A percentile compares a stretch with the other conserved stretches of the same genome.
phyloP scores from a whole-genome alignment of 495 filamentous ascomycete species.

The Penicillium salamii region DNA sequence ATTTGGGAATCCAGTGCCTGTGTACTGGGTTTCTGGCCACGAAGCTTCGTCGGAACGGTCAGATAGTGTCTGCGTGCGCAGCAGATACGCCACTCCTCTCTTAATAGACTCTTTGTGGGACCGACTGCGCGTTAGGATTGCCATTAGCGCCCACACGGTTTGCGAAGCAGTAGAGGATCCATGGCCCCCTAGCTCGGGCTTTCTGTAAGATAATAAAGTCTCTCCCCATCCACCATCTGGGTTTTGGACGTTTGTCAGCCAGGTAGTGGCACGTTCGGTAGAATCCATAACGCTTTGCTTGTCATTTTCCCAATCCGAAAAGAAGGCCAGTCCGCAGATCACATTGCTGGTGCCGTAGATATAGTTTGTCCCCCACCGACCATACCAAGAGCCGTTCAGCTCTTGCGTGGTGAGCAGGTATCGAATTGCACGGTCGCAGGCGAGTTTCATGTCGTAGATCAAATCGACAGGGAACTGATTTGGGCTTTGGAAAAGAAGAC shows the following conservation, averaged over 20 bases:
- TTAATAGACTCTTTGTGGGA: conserved; percentile 5
- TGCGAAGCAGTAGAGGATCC: conserved; percentile 23
- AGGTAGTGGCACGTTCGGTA: conserved; percentile 14
- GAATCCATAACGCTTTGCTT: too few relatives aligned
- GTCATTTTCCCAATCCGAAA: too few relatives aligned
- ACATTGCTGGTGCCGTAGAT: conserved; percentile 36
- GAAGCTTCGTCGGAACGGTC: conserved; percentile 4
- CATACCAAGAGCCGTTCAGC: conserved; percentile 29
- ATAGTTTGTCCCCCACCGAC: conserved; percentile 40
- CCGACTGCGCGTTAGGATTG: conserved; percentile 18
- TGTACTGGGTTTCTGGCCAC: conserved; percentile 29
- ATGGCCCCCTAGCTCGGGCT: neutral
- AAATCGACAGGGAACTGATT: neutral
- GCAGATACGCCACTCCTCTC: conserved; percentile 18
- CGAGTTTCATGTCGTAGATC: neutral
- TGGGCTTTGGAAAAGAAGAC: conserved; percentile 12
- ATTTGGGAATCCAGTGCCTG: conserved; percentile 37
- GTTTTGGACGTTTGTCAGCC: conserved; percentile 31
- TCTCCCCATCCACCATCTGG: conserved; percentile 39
- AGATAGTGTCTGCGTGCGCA: neutral
- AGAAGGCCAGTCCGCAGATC: conserved; percentile 23
- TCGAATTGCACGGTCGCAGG: neutral
- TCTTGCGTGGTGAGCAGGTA: conserved; percentile 17
- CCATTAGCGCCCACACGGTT: conserved; percentile 36
- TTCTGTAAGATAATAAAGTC: conserved; percentile 1